A percentile compares a stretch with the other conserved stretches of the same genome.
phyloP scores from a whole-genome alignment of 2,329 filamentous ascomycete genomes.

The Pseudonectria foliicola region DNA sequence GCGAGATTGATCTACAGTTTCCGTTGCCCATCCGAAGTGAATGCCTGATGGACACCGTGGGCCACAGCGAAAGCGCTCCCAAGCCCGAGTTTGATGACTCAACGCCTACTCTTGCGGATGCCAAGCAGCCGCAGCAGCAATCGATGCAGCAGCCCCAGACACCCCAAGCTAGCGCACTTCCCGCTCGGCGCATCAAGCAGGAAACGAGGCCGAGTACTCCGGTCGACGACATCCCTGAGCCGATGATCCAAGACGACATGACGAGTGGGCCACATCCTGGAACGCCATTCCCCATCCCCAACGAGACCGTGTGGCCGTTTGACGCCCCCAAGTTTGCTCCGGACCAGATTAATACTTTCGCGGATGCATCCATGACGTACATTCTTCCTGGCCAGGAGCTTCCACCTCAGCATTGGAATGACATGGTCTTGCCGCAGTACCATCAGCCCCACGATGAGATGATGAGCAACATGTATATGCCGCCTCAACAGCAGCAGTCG shows the following conservation, averaged over 20 bases:
- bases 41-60: constrained; percentile 28
- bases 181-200: constrained; percentile 29
- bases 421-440: constrained; percentile 21
- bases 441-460: constrained; percentile 23
- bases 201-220: constrained; percentile 30
- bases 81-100: constrained; percentile 24
- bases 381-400: constrained; percentile 24
- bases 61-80: constrained; percentile 17
- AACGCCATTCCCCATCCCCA: constrained; percentile 34
- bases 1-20: constrained; percentile 33
- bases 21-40: constrained; percentile 30
- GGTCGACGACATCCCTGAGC: constrained; percentile 20
- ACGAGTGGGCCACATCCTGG: constrained; percentile 32
- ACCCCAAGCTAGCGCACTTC: constrained; percentile 21
- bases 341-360: constrained; percentile 29
- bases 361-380: constrained; percentile 23
- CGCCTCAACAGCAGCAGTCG: constrained; percentile 9
- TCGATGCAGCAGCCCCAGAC: constrained; percentile 24
- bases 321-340: constrained; percentile 34
- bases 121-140: constrained; percentile 22
- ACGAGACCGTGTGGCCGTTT: constrained; percentile 30
- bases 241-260: constrained; percentile 29
- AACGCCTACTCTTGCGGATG: constrained; percentile 17
- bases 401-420: constrained; percentile 19
- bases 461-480: constrained; percentile 21